These are phyloP conservation scores for Citrullus amarus DNA, from an alignment of 306 rosid genomes.

Conservation along the genomic window DNA sequence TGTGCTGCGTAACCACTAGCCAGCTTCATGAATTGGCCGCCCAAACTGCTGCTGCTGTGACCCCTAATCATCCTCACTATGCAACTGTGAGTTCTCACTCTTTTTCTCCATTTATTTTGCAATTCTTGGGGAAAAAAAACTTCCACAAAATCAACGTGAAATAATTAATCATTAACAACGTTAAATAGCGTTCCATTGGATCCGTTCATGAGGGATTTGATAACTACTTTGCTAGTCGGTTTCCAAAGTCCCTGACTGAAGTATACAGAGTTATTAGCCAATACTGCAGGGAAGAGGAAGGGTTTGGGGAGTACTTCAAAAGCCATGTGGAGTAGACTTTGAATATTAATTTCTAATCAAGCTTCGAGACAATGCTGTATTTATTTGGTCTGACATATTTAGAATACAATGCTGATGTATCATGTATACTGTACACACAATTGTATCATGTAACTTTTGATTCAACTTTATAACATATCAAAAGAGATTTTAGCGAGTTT, in stretches of 20 bases:
- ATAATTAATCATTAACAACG: too few relatives aligned
- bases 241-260: slow-evolving; percentile 31
- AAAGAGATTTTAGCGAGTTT: too few relatives aligned
- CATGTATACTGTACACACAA: neutral
- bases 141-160: too few relatives aligned
- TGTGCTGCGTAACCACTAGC: too few relatives aligned
- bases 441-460: neutral
- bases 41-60: too few relatives aligned
- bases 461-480: too few relatives aligned
- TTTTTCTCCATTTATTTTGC: too few relatives aligned
- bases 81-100: too few relatives aligned
- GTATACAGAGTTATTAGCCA: slow-evolving; percentile 26
- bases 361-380: neutral
- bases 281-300: slow-evolving; percentile 23
- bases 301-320: slow-evolving; percentile 21
- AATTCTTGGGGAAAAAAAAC: too few relatives aligned
- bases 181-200: slow-evolving; percentile 8
- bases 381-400: neutral
- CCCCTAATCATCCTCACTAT: too few relatives aligned
- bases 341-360: neutral
- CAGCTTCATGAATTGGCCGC: too few relatives aligned
- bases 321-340: slow-evolving; percentile 2
- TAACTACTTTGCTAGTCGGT: slow-evolving; percentile 32
- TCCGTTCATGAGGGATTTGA: slow-evolving; percentile 33
- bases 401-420: neutral